phyloP scores from a whole-genome alignment of 768 basidiomycete genomes.

The Rhodotorula taiwanensis region DNA sequence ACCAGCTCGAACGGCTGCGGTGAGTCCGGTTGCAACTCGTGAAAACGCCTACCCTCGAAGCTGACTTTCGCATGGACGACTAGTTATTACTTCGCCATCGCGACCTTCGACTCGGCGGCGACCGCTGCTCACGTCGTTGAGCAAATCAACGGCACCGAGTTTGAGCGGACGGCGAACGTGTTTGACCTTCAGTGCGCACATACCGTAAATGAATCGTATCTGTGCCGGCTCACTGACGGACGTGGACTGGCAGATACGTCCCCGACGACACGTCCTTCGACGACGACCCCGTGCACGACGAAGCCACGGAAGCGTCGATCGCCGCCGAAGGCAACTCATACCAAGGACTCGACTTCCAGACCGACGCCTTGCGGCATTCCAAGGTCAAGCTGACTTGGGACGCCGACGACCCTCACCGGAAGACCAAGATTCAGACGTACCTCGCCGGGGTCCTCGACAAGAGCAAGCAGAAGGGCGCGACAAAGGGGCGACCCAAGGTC shows the following conservation, averaged over 20 bases:
- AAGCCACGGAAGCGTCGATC: slow-evolving; percentile 62
- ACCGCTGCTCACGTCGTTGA: slow-evolving; percentile 71
- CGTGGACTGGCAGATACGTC: slow-evolving; percentile 23
- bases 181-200: slow-evolving; percentile 84
- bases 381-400: slow-evolving; percentile 99
- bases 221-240: no score
- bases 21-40: slow-evolving; percentile 44
- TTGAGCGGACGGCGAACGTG: slow-evolving; percentile 92
- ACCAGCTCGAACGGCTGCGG: slow-evolving; percentile 89
- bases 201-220: no score
- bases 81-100: slow-evolving; percentile 93
- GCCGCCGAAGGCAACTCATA: slow-evolving; percentile 48
- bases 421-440: slow-evolving; percentile 46
- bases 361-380: slow-evolving; percentile 91
- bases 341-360: slow-evolving; percentile 79
- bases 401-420: slow-evolving; percentile 85
- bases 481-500: slow-evolving; percentile 56
- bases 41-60: no score
- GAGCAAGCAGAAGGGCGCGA: slow-evolving; percentile 68
- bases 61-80: slow-evolving; percentile 2
- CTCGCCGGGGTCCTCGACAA: slow-evolving; percentile 31
- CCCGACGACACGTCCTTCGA: slow-evolving; percentile 42
- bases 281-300: slow-evolving; percentile 57
- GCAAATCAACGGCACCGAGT: slow-evolving; percentile 88
- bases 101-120: slow-evolving; percentile 71